Base-by-base conservation (phyloP, 2,329 filamentous ascomycete genomes). In the Dactylellina drechsleri region DNA sequence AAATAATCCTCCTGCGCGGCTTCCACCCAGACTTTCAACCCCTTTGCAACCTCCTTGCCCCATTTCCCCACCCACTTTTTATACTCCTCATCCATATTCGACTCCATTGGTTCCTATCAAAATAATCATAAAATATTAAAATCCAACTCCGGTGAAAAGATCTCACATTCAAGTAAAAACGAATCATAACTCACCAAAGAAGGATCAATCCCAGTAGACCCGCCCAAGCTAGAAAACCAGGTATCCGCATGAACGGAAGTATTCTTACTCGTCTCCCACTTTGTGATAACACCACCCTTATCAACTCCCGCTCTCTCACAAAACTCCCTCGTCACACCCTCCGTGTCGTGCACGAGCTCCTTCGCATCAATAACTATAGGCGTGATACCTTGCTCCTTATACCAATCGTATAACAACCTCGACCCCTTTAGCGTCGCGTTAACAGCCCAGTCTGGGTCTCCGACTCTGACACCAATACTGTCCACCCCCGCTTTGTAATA, bases 1-100 rank as follows among this genome's bases (percentile, higher is more conserved):
- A 52, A 13, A 52, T 52, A 52, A 23, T 52, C 49, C 13, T 52
- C 49, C 49, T 52, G 49, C 20, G 49, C 49, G 4, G 49, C 49
- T 52, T 52, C 49, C 1, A 52, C 16, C n/a, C n/a, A 52, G 5
- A n/a, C n/a, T 23, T 52, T 52, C 49, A 52, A 20, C 49, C 20
- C 49, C 3, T 23, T 3, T 4, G n/a, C 49, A 1, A 52, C 20
- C 20, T 52, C 49, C 12, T 52, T 16, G 3, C 49, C 49, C 49
- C 49, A 52, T 26, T 23, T 52, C 4, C 2, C 20, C 4, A 13
- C 20, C 49, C 7, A 52, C 10, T 52, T 52, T 52, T 23, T 13
- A 26, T 20, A 26, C 20, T 52, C 49, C 20, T 52, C 49, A 20
- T 52, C 49, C 49, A 52, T 13, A 52, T 52, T 23, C 3, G 49